Conservation (phyloP, 345 rosid species). For the Salix suchowensis region DNA sequence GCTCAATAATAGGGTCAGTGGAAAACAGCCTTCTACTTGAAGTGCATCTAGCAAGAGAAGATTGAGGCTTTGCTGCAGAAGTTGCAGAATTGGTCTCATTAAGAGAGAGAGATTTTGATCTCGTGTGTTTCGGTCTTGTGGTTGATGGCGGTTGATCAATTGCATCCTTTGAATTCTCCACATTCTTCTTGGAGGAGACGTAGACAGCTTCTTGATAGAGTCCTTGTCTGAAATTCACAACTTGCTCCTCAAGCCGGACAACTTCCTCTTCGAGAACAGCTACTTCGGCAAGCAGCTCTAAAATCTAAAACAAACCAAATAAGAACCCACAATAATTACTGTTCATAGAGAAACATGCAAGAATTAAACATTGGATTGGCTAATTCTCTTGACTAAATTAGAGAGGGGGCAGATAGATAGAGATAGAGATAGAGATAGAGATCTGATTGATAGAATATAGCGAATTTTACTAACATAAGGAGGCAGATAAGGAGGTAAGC, state of each 20-base stretch:
- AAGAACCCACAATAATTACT: not conserved
- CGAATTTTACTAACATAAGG: conserved; percentile 52
- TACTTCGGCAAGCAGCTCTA: conserved; percentile 27
- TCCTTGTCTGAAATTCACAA: conserved; percentile 26
- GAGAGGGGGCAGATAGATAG: not conserved
- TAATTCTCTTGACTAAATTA: not conserved
- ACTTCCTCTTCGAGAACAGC: conserved; percentile 28
- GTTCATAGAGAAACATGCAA: not conserved
- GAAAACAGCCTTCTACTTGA: conserved; percentile 63
- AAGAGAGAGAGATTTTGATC: conserved; percentile 71
- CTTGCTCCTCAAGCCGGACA: conserved; percentile 23
- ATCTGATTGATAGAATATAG: not conserved
- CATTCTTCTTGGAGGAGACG: conserved; percentile 61
- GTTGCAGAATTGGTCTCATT: conserved; percentile 47
- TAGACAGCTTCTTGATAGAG: conserved; percentile 73
- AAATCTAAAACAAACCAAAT: conserved; percentile 8
- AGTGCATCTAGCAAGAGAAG: conserved; percentile 50
- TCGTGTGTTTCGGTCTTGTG: conserved; percentile 54
- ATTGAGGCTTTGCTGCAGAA: conserved; percentile 44
- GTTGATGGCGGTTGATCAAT: conserved; percentile 42
- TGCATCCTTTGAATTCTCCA: conserved; percentile 40
- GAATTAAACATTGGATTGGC: not conserved
- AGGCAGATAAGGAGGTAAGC: conserved; percentile 88
- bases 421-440: not conserved
- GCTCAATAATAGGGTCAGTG: conserved; percentile 36